Evolutionary conservation across 768 basidiomycete genomes (phyloP).

Genomic region (Leucocoprinus sp.): DNA sequence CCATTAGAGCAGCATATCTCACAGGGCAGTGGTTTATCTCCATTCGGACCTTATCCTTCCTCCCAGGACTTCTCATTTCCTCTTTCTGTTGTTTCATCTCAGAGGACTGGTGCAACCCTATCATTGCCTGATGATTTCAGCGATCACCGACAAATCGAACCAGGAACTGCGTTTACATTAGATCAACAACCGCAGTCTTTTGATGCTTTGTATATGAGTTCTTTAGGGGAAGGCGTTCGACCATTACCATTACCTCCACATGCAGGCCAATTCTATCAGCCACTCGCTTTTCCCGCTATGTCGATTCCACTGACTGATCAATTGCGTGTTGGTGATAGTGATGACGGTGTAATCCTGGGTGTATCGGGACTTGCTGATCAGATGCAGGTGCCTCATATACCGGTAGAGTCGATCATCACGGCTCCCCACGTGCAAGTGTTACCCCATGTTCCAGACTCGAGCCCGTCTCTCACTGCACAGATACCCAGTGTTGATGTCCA

Average conservation of each 20-base stretch:
- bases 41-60: neutral
- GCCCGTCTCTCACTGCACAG: neutral
- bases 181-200: neutral
- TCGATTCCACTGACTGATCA: neutral
- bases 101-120: slow-evolving; percentile 3
- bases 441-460: neutral
- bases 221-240: slow-evolving; percentile 1
- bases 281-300: neutral
- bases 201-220: neutral
- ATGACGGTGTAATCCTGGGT: neutral
- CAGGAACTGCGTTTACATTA: neutral
- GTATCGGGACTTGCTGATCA: neutral
- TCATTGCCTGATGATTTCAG: neutral
- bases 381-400: neutral
- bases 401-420: neutral
- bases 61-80: neutral
- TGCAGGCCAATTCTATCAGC: slow-evolving; percentile 2
- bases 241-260: slow-evolving; percentile 9
- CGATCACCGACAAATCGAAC: neutral
- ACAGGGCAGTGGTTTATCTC: neutral
- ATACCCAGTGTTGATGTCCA: neutral
- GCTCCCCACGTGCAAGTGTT: slow-evolving; percentile 3
- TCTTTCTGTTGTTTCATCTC: slow-evolving; percentile 2
- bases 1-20: neutral
- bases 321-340: neutral